Evolutionary conservation across 2,329 filamentous ascomycete genomes (phyloP), one percentile per base, ranked within the genome.

Genomic region (Domatiomyces globalis): DNA sequence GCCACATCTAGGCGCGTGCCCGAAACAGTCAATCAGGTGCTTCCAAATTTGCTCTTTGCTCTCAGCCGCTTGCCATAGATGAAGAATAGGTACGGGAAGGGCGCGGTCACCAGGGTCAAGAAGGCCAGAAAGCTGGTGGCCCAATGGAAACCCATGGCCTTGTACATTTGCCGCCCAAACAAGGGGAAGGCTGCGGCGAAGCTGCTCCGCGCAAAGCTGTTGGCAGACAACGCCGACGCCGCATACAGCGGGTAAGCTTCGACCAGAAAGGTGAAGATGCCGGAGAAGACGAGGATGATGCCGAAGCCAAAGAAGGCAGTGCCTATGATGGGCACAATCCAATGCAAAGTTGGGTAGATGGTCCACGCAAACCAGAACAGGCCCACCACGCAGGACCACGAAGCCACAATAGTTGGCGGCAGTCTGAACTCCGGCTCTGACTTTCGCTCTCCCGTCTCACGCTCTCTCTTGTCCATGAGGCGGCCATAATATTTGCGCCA

Each of bases 361-460:
- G 85, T 88, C 85, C 87, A 95, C 7, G 80, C 87, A 68, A 95
- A 95, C 69, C 86, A 84, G 66, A 95, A 94, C 15, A 96, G 69
- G 5, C 87, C 86, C 51, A 85, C 72, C 4, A 88, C 86, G 29
- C 92, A 86, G 8, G 94, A 68, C 45, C 87, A 67, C 0, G 81
- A 81, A n/a, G 89, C 90, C 6, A 75, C 65, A 49, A 89, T 84
- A 18, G 81, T 69, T 33, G 86, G 80, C 5, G 87, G 85, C 33
- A 95, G 76, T 54, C 87, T 80, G 69, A 84, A 94, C 69, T 95
- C 90, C 7, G 90, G 89, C 72, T 95, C 87, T 53, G 80, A 83
- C 47, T 76, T 67, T 29, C 67, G 55, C 46, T 64, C 63, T 4
- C 67, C 64, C 9, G 62, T 60, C 18, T 59, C 60, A 50, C 49